Conservation (phyloP, 331 rosid species). For the Saraca asoca region DNA sequence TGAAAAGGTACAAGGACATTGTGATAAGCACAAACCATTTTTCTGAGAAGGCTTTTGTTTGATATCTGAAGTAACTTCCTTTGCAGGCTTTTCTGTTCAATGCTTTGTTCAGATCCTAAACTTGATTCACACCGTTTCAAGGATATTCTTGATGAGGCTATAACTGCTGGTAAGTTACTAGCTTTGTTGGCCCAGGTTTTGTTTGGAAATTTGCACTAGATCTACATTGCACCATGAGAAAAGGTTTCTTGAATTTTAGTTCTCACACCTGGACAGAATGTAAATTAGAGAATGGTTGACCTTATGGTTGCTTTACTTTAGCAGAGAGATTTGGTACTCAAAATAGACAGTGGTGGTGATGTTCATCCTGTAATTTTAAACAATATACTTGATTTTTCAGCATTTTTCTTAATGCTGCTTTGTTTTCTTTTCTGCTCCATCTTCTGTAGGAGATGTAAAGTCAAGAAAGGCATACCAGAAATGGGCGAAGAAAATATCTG, state of each 20-base stretch:
- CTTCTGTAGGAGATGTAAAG: slow-evolving; percentile 64
- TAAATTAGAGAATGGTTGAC: slow-evolving; percentile 2
- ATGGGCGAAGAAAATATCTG: slow-evolving; percentile 79
- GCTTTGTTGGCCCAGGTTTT: slow-evolving; percentile 11
- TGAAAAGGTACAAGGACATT: slow-evolving; percentile 59
- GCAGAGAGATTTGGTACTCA: slow-evolving; percentile 15
- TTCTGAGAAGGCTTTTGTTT: slow-evolving; percentile 29
- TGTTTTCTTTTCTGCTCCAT: neutral
- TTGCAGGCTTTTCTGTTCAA: slow-evolving; percentile 87
- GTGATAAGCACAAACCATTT: slow-evolving; percentile 12
- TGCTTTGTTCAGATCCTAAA: slow-evolving; percentile 92
- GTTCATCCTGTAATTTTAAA: neutral
- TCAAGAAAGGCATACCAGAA: slow-evolving; percentile 67
- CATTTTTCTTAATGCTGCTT: slow-evolving; percentile 23
- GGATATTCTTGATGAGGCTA: slow-evolving; percentile 77
- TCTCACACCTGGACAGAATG: slow-evolving; percentile 10
- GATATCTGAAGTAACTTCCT: slow-evolving; percentile 19
- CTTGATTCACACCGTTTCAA: slow-evolving; percentile 90
- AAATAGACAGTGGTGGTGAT: neutral
- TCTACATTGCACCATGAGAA: neutral
- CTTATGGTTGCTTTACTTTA: neutral
- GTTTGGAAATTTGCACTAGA: slow-evolving; percentile 12
- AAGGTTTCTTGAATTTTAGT: slow-evolving; percentile 10
- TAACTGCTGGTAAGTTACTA: slow-evolving; percentile 62
- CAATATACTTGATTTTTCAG: slow-evolving; percentile 1